These are phyloP conservation scores for Edaphochlamys debaryana DNA, from an alignment of 139 green algal genomes.

Conservation along the genomic window DNA sequence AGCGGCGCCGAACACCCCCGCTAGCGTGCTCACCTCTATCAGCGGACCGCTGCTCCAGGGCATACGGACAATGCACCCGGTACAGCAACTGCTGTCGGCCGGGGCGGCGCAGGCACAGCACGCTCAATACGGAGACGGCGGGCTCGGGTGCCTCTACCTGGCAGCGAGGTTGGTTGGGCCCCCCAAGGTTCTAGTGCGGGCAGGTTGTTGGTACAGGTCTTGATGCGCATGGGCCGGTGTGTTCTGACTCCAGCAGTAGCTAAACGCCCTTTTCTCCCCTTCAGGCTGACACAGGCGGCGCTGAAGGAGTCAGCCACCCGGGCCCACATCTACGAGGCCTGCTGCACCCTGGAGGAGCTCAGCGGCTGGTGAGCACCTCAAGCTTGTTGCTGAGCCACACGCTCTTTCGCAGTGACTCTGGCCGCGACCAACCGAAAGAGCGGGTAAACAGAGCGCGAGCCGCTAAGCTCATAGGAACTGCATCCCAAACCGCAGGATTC, in stretches of 20 bases:
- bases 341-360: neutral
- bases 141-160: slow-evolving; percentile 17
- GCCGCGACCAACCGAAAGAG: too few species aligned
- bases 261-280: neutral
- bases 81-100: slow-evolving; percentile 20
- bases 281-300: slow-evolving; percentile 21
- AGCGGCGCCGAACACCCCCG: neutral
- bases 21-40: slow-evolving; percentile 26
- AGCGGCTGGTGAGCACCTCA: neutral
- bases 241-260: too few species aligned
- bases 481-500: too few species aligned
- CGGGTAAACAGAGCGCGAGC: too few species aligned
- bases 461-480: too few species aligned
- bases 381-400: too few species aligned
- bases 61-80: neutral
- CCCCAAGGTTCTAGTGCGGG: too few species aligned
- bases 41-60: slow-evolving; percentile 31
- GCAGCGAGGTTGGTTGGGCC: neutral
- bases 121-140: slow-evolving; percentile 30
- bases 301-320: neutral
- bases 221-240: too few species aligned
- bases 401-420: too few species aligned
- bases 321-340: neutral
- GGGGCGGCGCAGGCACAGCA: slow-evolving; percentile 37
- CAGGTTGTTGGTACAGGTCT: too few species aligned